Evolutionary conservation across 441 rosid species (phyloP).

Genomic region (Erodium moschatum): DNA sequence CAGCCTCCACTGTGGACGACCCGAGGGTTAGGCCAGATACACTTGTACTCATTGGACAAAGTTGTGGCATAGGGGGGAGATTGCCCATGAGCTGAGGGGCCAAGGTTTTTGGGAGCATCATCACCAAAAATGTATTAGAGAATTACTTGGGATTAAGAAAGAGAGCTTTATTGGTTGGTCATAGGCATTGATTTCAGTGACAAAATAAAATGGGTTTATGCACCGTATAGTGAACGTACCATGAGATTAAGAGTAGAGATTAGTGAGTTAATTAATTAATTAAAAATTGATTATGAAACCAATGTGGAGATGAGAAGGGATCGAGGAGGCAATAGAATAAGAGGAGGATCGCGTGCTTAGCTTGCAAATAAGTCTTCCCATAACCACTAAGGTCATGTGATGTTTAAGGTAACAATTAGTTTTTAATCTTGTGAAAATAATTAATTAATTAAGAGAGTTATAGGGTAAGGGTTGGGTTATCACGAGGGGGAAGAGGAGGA

Average conservation of each 20-base stretch:
- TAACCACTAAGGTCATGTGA: too few species aligned
- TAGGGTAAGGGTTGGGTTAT: too few species aligned
- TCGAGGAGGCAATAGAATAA: slow-evolving; percentile 11
- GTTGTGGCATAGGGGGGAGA: not conserved
- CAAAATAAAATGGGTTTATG: slow-evolving; percentile 22
- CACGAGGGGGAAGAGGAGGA: too few species aligned
- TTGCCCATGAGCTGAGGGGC: not conserved
- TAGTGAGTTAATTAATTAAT: not conserved
- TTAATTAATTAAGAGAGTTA: too few species aligned
- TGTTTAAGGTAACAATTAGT: too few species aligned
- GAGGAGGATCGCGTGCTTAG: slow-evolving; percentile 10
- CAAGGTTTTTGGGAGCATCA: not conserved
- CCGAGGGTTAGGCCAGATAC: too few species aligned
- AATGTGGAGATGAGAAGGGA: slow-evolving; percentile 20
- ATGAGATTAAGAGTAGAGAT: not conserved
- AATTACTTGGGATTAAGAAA: not conserved
- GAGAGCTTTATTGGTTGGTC: not conserved
- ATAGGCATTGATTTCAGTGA: slow-evolving; percentile 38
- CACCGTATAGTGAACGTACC: slow-evolving; percentile 34
- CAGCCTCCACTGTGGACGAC: too few species aligned
- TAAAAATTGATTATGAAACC: slow-evolving; percentile 12
- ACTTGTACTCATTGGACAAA: not conserved
- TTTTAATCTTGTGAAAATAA: too few species aligned
- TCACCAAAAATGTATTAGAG: not conserved
- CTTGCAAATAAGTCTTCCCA: slow-evolving; percentile 30